A percentile compares a stretch with the other conserved stretches of the same genome.
Conservation (phyloP, 257 asterid genomes). For the Misopates orontium region DNA sequence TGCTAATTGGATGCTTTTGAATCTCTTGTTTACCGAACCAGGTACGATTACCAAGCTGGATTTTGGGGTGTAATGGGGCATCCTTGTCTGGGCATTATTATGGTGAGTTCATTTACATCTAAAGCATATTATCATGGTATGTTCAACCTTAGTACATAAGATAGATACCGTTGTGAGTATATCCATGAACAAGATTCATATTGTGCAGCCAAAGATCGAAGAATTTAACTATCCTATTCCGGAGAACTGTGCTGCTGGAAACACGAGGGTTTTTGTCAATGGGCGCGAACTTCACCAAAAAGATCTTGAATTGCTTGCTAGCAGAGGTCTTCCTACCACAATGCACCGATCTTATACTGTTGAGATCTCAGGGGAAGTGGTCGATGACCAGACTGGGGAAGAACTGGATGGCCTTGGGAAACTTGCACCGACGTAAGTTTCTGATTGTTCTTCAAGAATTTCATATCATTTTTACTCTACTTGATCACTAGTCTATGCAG, state of each 20-base stretch:
- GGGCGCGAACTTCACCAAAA: conserved; percentile 92
- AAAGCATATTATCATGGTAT: background rate
- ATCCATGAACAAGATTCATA: conserved; percentile 15
- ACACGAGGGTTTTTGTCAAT: conserved; percentile 68
- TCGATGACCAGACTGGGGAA: conserved; percentile 79
- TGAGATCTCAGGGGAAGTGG: conserved; percentile 77
- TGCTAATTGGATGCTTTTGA: conserved; percentile 29
- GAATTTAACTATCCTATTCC: conserved; percentile 76
- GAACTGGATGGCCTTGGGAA: conserved; percentile 85
- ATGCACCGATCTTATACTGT: conserved; percentile 62
- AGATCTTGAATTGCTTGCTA: conserved; percentile 77
- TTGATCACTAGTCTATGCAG: background rate
- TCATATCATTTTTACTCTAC: background rate
- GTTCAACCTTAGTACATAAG: background rate
- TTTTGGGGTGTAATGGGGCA: conserved; percentile 99
- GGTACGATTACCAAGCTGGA: conserved; percentile 90
- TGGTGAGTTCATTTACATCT: conserved; percentile 54
- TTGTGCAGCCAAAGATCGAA: conserved; percentile 86
- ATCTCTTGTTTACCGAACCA: conserved; percentile 26
- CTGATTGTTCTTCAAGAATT: background rate
- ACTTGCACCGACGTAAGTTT: conserved; percentile 96
- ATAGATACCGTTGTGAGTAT: background rate
- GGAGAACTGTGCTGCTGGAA: conserved; percentile 80
- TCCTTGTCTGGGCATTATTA: conserved; percentile 82
- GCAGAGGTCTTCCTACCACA: conserved; percentile 78